Evolutionary conservation across 495 filamentous ascomycete genomes (phyloP).

Genomic region (Jackrogersella multiformis): DNA sequence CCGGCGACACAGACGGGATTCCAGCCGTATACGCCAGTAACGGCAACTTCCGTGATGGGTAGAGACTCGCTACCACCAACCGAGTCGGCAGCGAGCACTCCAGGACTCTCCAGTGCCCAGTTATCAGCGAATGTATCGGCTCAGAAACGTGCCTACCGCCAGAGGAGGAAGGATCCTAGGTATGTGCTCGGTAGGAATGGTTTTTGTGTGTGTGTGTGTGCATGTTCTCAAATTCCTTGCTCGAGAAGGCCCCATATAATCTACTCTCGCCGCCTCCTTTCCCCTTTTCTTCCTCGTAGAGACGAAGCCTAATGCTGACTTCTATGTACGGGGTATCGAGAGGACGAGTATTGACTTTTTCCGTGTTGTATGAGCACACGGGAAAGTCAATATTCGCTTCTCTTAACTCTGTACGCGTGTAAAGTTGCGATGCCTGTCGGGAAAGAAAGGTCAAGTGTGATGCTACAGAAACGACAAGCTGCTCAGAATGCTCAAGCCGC

Average conservation of each 20-base stretch:
- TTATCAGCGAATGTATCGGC: slow-evolving; percentile 59
- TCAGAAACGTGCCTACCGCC: slow-evolving; percentile 94
- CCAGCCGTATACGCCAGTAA: slow-evolving; percentile 59
- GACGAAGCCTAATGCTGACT: slow-evolving; percentile 33
- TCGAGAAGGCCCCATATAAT: background rate
- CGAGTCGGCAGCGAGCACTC: slow-evolving; percentile 62
- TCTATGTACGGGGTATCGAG: slow-evolving; percentile 35
- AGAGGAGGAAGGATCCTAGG: slow-evolving; percentile 88
- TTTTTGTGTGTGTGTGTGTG: background rate
- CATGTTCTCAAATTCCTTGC: slow-evolving; percentile 4
- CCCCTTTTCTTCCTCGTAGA: slow-evolving; percentile 13
- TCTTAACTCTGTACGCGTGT: slow-evolving; percentile 32
- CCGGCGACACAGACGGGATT: slow-evolving; percentile 51
- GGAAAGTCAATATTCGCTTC: slow-evolving; percentile 25
- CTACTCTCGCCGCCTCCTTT: background rate
- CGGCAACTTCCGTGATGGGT: slow-evolving; percentile 59
- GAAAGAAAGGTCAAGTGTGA: slow-evolving; percentile 99
- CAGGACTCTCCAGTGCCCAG: slow-evolving; percentile 56
- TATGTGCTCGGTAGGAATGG: slow-evolving; percentile 27
- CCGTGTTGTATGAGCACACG: background rate
- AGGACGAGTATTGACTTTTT: slow-evolving; percentile 26
- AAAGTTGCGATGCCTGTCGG: slow-evolving; percentile 93
- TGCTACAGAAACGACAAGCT: slow-evolving; percentile 93
- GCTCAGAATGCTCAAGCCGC: slow-evolving; percentile 94
- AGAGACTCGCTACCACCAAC: slow-evolving; percentile 63